Conservation (phyloP, 768 basidiomycete genomes). For the Tricholoma furcatifolium region DNA sequence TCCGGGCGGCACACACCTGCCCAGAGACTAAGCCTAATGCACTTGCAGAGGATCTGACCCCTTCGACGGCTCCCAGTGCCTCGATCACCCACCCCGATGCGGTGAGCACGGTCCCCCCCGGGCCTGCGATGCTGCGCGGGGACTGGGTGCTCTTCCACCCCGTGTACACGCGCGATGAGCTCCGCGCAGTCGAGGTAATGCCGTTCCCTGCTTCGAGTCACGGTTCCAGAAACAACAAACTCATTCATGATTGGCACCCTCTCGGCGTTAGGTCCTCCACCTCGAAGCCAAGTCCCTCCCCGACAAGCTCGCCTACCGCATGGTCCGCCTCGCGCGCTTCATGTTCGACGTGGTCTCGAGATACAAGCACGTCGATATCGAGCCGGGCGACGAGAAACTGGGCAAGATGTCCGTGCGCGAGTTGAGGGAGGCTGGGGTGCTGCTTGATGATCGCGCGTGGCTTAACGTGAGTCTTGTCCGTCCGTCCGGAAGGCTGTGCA, state of each 20-base stretch:
- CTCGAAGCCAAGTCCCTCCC: conserved; percentile 58
- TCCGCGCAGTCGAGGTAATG: conserved; percentile 71
- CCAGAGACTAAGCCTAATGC: background rate
- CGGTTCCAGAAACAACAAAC: too few species aligned
- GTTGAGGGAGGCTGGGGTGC: conserved; percentile 69
- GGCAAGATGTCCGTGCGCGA: conserved; percentile 73
- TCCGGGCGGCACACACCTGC: too few species aligned
- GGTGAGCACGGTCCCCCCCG: conserved; percentile 54
- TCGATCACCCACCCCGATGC: conserved; percentile 42
- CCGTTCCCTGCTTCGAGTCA: conserved; percentile 14
- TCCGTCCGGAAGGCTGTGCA: too few species aligned
- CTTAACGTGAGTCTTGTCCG: conserved; percentile 47
- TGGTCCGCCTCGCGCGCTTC: conserved; percentile 60
- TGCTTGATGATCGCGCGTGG: conserved; percentile 79
- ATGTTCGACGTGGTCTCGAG: conserved; percentile 84
- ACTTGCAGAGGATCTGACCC: conserved; percentile 15
- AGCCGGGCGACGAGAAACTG: conserved; percentile 52
- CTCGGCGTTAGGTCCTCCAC: conserved; percentile 76
- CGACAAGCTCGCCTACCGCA: conserved; percentile 69
- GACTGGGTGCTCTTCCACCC: conserved; percentile 96
- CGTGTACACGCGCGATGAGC: conserved; percentile 76
- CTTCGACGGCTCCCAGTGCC: conserved; percentile 18
- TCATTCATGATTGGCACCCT: too few species aligned
- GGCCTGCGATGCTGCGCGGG: conserved; percentile 55
- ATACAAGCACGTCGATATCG: conserved; percentile 75